Evolutionary conservation across 495 filamentous ascomycete genomes (phyloP).

Genomic region (Hamigera avellanea): DNA sequence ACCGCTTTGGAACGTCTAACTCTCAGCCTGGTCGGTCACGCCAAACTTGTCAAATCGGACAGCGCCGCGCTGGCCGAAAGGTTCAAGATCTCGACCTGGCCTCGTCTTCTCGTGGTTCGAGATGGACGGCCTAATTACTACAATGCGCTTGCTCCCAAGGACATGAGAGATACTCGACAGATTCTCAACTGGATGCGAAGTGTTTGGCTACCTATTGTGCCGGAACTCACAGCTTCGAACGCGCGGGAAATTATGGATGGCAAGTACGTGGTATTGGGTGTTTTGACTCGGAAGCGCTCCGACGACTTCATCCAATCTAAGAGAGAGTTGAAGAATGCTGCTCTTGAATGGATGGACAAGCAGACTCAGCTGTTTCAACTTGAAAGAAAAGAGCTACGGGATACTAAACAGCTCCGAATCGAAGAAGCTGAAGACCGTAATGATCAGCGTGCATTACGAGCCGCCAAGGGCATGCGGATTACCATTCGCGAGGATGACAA

Average conservation of each 20-base stretch:
- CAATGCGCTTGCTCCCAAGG: slow-evolving; percentile 65
- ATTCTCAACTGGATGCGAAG: slow-evolving; percentile 88
- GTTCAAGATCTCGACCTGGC: slow-evolving; percentile 95
- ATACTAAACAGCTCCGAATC: slow-evolving; percentile 87
- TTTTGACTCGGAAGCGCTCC: slow-evolving; percentile 66
- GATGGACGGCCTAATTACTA: slow-evolving; percentile 86
- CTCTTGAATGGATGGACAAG: slow-evolving; percentile 96
- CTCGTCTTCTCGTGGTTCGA: slow-evolving; percentile 75
- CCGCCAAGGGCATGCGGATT: slow-evolving; percentile 87
- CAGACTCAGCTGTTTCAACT: slow-evolving; percentile 78
- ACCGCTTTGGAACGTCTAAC: slow-evolving; percentile 74
- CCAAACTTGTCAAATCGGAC: slow-evolving; percentile 80
- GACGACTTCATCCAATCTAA: slow-evolving; percentile 69
- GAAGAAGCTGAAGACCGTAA: slow-evolving; percentile 92
- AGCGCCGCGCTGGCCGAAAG: slow-evolving; percentile 57
- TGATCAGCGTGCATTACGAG: slow-evolving; percentile 73
- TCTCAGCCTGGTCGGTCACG: slow-evolving; percentile 79
- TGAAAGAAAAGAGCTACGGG: slow-evolving; percentile 82
- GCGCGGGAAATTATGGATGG: slow-evolving; percentile 90
- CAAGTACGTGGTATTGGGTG: slow-evolving; percentile 82
- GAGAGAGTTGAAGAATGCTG: slow-evolving; percentile 89
- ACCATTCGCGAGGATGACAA: slow-evolving; percentile 76
- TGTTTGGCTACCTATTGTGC: slow-evolving; percentile 96
- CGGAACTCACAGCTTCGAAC: slow-evolving; percentile 84
- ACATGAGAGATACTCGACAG: slow-evolving; percentile 77